Base-by-base conservation (phyloP, 345 rosid genomes). In the Toxicodendron radicans region DNA sequence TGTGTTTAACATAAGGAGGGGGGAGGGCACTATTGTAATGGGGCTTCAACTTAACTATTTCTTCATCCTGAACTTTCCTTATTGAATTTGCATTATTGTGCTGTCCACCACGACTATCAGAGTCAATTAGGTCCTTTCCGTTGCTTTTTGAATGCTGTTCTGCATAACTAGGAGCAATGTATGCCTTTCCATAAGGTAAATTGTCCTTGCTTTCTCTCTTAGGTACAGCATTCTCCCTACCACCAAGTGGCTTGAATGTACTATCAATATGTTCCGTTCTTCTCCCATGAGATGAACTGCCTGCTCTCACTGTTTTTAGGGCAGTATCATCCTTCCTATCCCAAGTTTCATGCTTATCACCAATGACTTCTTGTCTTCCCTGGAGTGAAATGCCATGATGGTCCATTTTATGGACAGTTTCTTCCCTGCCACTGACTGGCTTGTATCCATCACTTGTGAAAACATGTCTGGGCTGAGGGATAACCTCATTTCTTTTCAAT, bases 1-100 rank as follows among this genome's bases (percentile, higher is more conserved):
- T 85, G 45, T 86, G 75, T 74, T 90, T 90, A 27, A 88, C 88
- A 62, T 91, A 89, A 20, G 97, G 97, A 74, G 97, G 97, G 41
- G 91, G 97, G 61, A 95, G 75, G 32, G 81, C 80, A 71, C 75
- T 86, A 64, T 77, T 85, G 69, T 64, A 61, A 57, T 70, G 70
- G 48, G 91, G 63, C 74, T 83, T 86, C 81, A 68, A 45, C 81
- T 76, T 77, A 33, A 79, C 78, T 57, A 64, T 65, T 73, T 83
- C 89, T 71, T 78, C 87, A 61, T 80, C 89, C 58, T 72, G 80
- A 41, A 51, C 66, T 68, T 73, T 86, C 58, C 67, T 73, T 46
- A 73, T 69, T 33, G 84, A 77, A 53, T 67, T 79, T 63, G 80
- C 72, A 61, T 33, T 48, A 35, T 71, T 62, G 67, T 73, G 51